Evolutionary conservation across 345 rosid genomes (phyloP).

Genomic region (Populus davidiana): DNA sequence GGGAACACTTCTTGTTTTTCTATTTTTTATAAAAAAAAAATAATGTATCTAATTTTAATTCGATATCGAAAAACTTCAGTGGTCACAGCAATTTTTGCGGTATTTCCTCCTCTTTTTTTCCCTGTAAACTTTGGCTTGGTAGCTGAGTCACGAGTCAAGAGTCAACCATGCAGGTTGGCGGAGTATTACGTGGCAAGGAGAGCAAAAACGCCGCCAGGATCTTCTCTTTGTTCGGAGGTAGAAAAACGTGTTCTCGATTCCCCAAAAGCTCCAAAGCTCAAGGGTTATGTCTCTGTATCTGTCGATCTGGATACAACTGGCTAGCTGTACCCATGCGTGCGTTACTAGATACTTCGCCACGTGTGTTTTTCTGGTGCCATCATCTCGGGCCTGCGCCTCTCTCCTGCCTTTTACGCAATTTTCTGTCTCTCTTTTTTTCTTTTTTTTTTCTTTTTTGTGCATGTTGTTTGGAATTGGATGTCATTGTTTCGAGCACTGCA

Average conservation of each 20-base stretch:
- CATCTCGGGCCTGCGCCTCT: neutral
- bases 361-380: neutral
- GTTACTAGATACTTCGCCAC: slow-evolving; percentile 1
- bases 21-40: too few species aligned
- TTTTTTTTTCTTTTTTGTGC: too few species aligned
- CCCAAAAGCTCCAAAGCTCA: neutral
- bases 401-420: neutral
- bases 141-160: neutral
- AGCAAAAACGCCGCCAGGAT: slow-evolving; percentile 18
- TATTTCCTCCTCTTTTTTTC: too few species aligned
- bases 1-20: too few species aligned
- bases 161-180: neutral
- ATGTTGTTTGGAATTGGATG: too few species aligned
- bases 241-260: neutral
- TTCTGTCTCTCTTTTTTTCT: too few species aligned
- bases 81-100: too few species aligned
- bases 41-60: too few species aligned
- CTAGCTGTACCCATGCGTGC: neutral
- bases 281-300: neutral
- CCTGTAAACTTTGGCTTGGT: neutral
- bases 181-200: neutral
- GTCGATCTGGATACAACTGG: slow-evolving; percentile 12
- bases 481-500: too few species aligned
- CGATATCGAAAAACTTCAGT: too few species aligned
- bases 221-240: neutral